Percentiles rank a stretch among this genome's conserved stretches.
Conservation (phyloP, 805 yeast genomes). For the Tetrapisispora taiwanensis region DNA sequence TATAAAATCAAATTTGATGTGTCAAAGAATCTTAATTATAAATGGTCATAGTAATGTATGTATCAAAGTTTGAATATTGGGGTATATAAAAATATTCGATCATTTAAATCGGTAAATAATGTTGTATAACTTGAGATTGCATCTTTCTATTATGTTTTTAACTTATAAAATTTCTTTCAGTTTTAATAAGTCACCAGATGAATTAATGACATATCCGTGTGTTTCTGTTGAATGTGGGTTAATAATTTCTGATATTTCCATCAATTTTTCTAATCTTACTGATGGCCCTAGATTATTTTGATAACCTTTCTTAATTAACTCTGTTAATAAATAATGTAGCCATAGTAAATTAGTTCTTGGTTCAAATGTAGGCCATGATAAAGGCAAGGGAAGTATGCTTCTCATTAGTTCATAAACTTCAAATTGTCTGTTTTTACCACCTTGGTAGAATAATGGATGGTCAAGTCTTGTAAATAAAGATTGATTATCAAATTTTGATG, state of each 20-base stretch:
- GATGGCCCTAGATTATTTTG: not conserved
- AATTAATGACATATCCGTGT: not conserved
- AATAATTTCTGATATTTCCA: not conserved
- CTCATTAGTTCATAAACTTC: slow-evolving; percentile 54
- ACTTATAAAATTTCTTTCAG: not conserved
- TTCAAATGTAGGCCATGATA: slow-evolving; percentile 21
- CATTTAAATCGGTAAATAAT: too few relatives aligned
- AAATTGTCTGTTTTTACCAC: slow-evolving; percentile 51
- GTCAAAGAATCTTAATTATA: too few relatives aligned
- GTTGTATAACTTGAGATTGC: too few relatives aligned
- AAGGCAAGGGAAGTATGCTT: slow-evolving; percentile 14
- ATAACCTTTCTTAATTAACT: not conserved
- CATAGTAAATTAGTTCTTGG: slow-evolving; percentile 48
- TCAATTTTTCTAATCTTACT: not conserved
- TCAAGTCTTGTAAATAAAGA: slow-evolving; percentile 46
- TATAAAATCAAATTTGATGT: too few relatives aligned
- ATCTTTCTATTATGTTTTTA: not conserved
- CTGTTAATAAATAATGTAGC: slow-evolving; percentile 43
- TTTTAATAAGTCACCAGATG: slow-evolving; percentile 3
- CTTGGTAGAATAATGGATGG: slow-evolving; percentile 51
- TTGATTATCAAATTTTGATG: slow-evolving; percentile 4
- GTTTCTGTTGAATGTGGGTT: not conserved
- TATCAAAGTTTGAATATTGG: too few relatives aligned
- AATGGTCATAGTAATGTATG: too few relatives aligned
- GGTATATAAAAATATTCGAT: too few relatives aligned